Conservation (phyloP, 352 stramenopile species). For the Globisporangium megalacanthum region DNA sequence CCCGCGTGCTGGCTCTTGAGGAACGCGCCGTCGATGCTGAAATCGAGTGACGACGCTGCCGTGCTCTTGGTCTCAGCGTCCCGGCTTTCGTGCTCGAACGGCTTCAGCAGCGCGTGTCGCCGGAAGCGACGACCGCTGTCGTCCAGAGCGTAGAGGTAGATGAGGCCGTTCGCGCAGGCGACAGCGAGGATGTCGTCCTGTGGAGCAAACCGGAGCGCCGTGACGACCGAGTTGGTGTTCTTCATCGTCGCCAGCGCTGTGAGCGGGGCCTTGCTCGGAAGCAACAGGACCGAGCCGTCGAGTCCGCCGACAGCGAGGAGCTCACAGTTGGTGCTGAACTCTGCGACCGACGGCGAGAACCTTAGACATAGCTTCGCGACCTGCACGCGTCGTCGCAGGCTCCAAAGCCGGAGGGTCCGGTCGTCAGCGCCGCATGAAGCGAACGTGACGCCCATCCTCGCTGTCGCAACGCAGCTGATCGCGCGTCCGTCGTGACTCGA, state of each 20-base stretch:
- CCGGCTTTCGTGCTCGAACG: slow-evolving; percentile 20
- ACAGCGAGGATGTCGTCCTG: slow-evolving; percentile 40
- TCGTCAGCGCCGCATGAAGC: slow-evolving; percentile 41
- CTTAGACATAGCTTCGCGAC: slow-evolving; percentile 19
- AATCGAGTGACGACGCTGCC: slow-evolving; percentile 45
- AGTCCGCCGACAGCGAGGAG: slow-evolving; percentile 43
- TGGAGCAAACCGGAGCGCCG: slow-evolving; percentile 43
- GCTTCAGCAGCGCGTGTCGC: slow-evolving; percentile 54
- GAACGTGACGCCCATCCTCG: slow-evolving; percentile 36
- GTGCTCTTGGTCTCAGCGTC: not conserved
- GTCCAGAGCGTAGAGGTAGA: slow-evolving; percentile 70
- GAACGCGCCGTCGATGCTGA: slow-evolving; percentile 52
- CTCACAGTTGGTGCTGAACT: slow-evolving; percentile 46
- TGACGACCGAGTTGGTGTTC: slow-evolving; percentile 42
- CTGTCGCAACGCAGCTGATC: slow-evolving; percentile 19
- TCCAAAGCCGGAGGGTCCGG: slow-evolving; percentile 48
- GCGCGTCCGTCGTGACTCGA: slow-evolving; percentile 33
- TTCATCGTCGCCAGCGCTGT: slow-evolving; percentile 45
- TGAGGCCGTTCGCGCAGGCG: slow-evolving; percentile 48
- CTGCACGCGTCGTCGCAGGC: slow-evolving; percentile 33
- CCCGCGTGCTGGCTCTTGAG: slow-evolving; percentile 48
- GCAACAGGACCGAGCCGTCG: slow-evolving; percentile 51
- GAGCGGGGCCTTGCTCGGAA: slow-evolving; percentile 14
- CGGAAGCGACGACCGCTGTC: slow-evolving; percentile 22
- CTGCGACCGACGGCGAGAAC: slow-evolving; percentile 21